Conservation (phyloP, 352 stramenopile genomes). For the Globisporangium splendens region DNA sequence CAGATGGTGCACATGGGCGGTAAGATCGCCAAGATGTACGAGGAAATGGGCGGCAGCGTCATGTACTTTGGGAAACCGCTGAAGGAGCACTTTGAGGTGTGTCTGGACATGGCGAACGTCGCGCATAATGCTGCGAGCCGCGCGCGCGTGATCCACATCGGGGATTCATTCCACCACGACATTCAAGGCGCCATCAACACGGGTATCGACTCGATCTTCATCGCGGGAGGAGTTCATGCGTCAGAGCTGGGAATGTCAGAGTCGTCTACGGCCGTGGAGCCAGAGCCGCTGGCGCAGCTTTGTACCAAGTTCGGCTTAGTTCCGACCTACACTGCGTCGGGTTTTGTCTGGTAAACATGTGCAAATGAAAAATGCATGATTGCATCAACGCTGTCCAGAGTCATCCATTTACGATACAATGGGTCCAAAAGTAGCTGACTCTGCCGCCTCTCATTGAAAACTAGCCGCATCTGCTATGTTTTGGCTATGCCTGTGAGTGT, state of each 20-base stretch:
- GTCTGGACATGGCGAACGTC: constrained; percentile 31
- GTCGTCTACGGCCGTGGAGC: constrained; percentile 2
- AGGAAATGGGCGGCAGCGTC: constrained; percentile 64
- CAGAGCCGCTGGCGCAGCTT: constrained; percentile 4
- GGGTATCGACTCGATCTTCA: constrained; percentile 54
- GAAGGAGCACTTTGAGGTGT: constrained; percentile 72
- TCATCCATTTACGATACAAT: not conserved
- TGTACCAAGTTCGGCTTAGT: constrained; percentile 4
- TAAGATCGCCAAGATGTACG: constrained; percentile 83
- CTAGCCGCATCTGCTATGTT: not conserved
- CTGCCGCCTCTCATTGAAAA: too few relatives aligned
- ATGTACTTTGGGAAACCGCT: constrained; percentile 86
- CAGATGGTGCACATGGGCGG: constrained; percentile 60
- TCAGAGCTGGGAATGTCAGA: constrained; percentile 25
- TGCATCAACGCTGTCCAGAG: not conserved
- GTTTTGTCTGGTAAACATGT: constrained; percentile 30
- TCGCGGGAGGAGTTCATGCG: constrained; percentile 53
- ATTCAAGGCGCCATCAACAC: constrained; percentile 49
- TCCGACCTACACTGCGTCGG: constrained; percentile 27
- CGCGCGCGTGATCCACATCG: constrained; percentile 51
- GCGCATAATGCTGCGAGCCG: constrained; percentile 7
- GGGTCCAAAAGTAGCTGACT: too few relatives aligned
- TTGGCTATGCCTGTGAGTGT: constrained; percentile 17
- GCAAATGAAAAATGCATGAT: too few relatives aligned
- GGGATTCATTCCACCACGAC: constrained; percentile 68